Evolutionary conservation across 78 protist species (phyloP).

Genomic region (Dictyostelium discoideum): DNA sequence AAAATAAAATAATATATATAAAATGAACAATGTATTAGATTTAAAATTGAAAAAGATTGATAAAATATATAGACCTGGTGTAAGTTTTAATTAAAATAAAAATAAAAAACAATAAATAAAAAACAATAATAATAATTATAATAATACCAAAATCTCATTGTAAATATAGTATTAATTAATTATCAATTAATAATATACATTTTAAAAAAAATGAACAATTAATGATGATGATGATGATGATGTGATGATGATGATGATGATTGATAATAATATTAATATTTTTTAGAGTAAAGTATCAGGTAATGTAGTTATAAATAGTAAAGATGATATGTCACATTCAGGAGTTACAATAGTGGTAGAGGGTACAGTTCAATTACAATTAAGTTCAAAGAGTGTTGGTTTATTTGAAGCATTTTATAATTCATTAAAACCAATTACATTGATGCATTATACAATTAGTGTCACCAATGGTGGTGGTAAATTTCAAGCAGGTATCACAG

Average conservation of each 20-base stretch:
- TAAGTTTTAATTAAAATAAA: background rate
- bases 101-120: background rate
- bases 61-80: slow-evolving; percentile 68
- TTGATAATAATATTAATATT: background rate
- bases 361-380: slow-evolving; percentile 83
- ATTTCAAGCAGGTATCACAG: slow-evolving; percentile 84
- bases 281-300: slow-evolving; percentile 71
- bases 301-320: slow-evolving; percentile 54
- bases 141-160: background rate
- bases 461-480: slow-evolving; percentile 87
- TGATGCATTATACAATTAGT: slow-evolving; percentile 41
- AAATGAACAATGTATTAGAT: slow-evolving; percentile 61
- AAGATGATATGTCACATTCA: slow-evolving; percentile 71
- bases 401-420: slow-evolving; percentile 91
- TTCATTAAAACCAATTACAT: slow-evolving; percentile 85
- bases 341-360: slow-evolving; percentile 69
- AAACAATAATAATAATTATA: too few relatives aligned
- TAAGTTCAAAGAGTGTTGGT: slow-evolving; percentile 86
- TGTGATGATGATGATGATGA: background rate
- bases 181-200: background rate
- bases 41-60: slow-evolving; percentile 71
- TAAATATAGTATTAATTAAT: too few relatives aligned
- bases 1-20: too few relatives aligned
- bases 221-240: background rate
- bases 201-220: background rate